phyloP scores from a whole-genome alignment of 805 yeast genomes.

The Nakazawaea molendinolei region DNA sequence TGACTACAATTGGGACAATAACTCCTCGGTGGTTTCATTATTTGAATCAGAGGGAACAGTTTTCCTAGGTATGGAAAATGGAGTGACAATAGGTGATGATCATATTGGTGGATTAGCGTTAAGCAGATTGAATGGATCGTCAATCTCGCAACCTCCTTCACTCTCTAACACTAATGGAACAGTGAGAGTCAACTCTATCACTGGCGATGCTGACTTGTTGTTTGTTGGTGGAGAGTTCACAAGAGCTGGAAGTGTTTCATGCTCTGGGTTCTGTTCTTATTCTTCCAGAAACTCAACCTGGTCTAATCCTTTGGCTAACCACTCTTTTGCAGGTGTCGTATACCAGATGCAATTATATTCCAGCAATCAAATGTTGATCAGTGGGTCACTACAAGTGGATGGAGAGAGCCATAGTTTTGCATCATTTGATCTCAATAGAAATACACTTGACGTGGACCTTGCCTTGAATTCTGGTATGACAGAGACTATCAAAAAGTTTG shows the following conservation, averaged over 20 bases:
- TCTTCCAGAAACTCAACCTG: constrained; percentile 49
- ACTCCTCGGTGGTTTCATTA: constrained; percentile 20
- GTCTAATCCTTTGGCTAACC: constrained; percentile 33
- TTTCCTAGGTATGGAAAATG: constrained; percentile 40
- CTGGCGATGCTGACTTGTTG: constrained; percentile 31
- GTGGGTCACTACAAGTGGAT: constrained; percentile 46
- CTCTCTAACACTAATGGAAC: constrained; percentile 30
- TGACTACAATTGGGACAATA: constrained; percentile 16
- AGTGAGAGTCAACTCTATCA: constrained; percentile 33
- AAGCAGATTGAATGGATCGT: not conserved
- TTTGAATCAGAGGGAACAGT: constrained; percentile 32
- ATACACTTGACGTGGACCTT: constrained; percentile 17
- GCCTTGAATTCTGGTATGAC: constrained; percentile 25
- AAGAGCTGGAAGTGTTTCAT: constrained; percentile 47
- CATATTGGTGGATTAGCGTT: constrained; percentile 33
- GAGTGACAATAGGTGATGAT: constrained; percentile 18
- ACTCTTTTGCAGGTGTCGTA: constrained; percentile 43
- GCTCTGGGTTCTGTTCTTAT: constrained; percentile 62
- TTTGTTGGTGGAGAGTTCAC: constrained; percentile 70
- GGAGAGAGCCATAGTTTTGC: constrained; percentile 36
- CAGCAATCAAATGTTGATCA: constrained; percentile 30
- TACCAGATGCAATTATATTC: constrained; percentile 43
- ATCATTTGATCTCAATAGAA: constrained; percentile 44
- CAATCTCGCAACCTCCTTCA: constrained; percentile 38
- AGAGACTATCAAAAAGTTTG: constrained; percentile 32